These are phyloP conservation scores for Umbellularia californica DNA, from an alignment of 164 flowering plant species.

Conservation along the genomic window DNA sequence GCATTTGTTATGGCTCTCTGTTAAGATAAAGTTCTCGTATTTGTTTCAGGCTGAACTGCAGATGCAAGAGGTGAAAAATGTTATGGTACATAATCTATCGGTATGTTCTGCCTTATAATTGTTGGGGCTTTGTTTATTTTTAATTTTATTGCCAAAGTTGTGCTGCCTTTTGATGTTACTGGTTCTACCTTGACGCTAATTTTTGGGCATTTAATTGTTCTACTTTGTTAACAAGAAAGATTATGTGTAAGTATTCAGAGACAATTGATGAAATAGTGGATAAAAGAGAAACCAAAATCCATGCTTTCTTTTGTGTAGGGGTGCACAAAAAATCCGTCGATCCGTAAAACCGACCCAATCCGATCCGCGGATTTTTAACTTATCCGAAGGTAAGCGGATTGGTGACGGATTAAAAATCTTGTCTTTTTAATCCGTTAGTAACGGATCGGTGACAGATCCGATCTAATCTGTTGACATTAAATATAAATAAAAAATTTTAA, in stretches of 20 bases:
- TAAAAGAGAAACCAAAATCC: neutral
- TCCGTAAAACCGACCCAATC: too few species aligned
- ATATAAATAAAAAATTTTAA: too few species aligned
- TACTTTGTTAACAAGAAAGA: neutral
- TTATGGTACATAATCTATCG: constrained; percentile 85
- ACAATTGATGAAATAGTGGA: neutral
- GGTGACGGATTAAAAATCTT: too few species aligned
- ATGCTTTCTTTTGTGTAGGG: neutral
- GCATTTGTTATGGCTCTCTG: neutral
- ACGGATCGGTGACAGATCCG: too few species aligned
- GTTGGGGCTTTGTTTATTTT: neutral
- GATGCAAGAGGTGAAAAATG: constrained; percentile 90
- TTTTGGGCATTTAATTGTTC: neutral
- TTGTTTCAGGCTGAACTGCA: constrained; percentile 75
- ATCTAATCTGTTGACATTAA: too few species aligned
- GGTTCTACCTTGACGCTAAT: neutral
- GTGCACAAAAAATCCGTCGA: too few species aligned
- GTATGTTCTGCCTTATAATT: constrained; percentile 37
- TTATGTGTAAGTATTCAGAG: neutral
- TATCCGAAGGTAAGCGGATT: too few species aligned
- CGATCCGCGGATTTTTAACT: too few species aligned
- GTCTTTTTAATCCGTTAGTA: too few species aligned
- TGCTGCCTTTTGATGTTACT: neutral
- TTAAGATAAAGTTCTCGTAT: neutral
- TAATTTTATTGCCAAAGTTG: neutral